Percentiles rank a stretch among this genome's conserved stretches.
These are phyloP conservation scores for Brassica nigra DNA, from an alignment of 345 rosid species.

Conservation along the genomic window DNA sequence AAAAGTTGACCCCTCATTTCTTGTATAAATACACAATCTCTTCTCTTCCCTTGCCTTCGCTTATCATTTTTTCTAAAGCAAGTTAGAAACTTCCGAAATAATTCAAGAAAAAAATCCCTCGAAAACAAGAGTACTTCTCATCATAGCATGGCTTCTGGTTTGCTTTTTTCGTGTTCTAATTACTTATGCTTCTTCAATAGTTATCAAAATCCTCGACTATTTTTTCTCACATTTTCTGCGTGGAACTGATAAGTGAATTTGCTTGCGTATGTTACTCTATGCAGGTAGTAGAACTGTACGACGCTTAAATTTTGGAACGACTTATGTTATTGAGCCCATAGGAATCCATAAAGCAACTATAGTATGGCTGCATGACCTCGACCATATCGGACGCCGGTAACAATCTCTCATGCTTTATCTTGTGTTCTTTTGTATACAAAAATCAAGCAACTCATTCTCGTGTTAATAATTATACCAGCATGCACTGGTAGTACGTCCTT, in stretches of 20 bases:
- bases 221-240: not conserved
- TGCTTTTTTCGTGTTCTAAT: not conserved
- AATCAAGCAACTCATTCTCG: no score
- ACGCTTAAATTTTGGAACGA: not conserved
- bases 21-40: constrained; percentile 3
- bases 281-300: not conserved
- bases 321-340: not conserved
- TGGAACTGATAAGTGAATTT: not conserved
- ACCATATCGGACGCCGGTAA: not conserved
- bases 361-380: not conserved
- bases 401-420: not conserved
- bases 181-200: not conserved
- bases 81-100: not conserved
- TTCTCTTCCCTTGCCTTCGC: not conserved
- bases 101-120: not conserved
- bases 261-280: not conserved
- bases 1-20: not conserved
- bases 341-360: not conserved
- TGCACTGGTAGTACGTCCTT: no score
- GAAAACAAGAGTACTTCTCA: not conserved
- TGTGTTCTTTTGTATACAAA: not conserved
- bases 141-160: constrained; percentile 1
- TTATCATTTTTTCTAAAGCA: not conserved
- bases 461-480: no score
- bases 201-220: not conserved